Conservation (phyloP, 345 rosid species). For the Corchorus olitorius region DNA sequence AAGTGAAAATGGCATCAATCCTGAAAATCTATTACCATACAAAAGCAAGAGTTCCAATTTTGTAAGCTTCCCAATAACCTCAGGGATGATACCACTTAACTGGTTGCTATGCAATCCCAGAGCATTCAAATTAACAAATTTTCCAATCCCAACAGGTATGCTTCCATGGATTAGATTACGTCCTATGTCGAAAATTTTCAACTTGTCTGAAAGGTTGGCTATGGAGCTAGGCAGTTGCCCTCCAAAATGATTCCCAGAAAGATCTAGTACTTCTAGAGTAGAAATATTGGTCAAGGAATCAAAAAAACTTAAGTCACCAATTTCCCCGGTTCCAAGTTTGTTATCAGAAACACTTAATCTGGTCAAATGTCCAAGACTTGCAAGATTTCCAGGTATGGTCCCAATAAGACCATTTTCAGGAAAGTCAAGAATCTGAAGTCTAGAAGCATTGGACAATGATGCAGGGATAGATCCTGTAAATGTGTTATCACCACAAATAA, state of each 20-base stretch:
- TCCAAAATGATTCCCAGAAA: constrained; percentile 12
- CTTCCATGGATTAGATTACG: constrained; percentile 18
- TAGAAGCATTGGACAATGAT: constrained; percentile 29
- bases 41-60: constrained; percentile 7
- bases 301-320: constrained; percentile 29
- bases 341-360: constrained; percentile 32
- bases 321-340: constrained; percentile 22
- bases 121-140: constrained; percentile 9
- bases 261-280: constrained; percentile 25
- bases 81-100: constrained; percentile 24
- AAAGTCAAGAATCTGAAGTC: constrained; percentile 34
- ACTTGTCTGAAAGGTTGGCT: constrained; percentile 23
- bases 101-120: constrained; percentile 11
- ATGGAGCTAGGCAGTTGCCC: constrained; percentile 34
- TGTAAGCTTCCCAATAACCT: constrained; percentile 21
- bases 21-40: not conserved
- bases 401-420: constrained; percentile 7
- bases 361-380: constrained; percentile 20
- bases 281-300: constrained; percentile 31
- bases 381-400: constrained; percentile 16
- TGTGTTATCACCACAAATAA: constrained; percentile 27
- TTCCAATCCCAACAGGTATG: constrained; percentile 25
- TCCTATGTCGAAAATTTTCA: not conserved
- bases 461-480: constrained; percentile 26
- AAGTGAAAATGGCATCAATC: constrained; percentile 12